A percentile compares a stretch with the other conserved stretches of the same genome.
Evolutionary conservation across 2,329 filamentous ascomycete genomes (phyloP).

Genomic region (Aspergillus tamarii): DNA sequence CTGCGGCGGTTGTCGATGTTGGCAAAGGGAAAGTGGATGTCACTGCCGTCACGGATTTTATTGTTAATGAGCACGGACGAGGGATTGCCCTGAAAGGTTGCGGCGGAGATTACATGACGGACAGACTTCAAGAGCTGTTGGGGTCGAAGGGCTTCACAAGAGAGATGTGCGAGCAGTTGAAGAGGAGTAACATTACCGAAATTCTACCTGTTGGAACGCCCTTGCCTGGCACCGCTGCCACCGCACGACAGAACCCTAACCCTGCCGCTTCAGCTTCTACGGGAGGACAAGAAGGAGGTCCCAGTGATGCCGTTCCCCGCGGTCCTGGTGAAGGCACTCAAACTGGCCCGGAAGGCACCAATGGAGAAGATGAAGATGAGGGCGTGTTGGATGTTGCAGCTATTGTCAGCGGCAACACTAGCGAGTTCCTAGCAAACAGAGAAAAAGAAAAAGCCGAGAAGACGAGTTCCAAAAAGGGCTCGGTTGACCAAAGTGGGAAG

Average conservation of each 20-base stretch:
- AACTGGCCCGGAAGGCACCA: conserved; percentile 54
- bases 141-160: conserved; percentile 58
- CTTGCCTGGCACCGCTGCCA: conserved; percentile 54
- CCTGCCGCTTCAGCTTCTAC: conserved; percentile 61
- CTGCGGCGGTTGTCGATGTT: conserved; percentile 86
- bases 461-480: conserved; percentile 56
- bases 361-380: conserved; percentile 60
- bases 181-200: conserved; percentile 65
- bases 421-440: conserved; percentile 63
- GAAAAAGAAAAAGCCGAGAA: conserved; percentile 66
- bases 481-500: conserved; percentile 50
- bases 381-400: conserved; percentile 67
- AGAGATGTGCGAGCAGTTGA: conserved; percentile 68
- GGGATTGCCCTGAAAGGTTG: conserved; percentile 66
- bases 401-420: conserved; percentile 67
- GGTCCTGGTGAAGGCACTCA: conserved; percentile 60
- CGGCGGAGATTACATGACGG: conserved; percentile 86
- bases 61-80: conserved; percentile 70
- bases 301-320: conserved; percentile 48
- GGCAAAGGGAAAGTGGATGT: conserved; percentile 92
- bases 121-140: conserved; percentile 70
- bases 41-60: conserved; percentile 83
- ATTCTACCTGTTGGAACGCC: conserved; percentile 59
- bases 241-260: conserved; percentile 49
- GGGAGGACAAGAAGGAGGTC: conserved; percentile 49